Conservation (phyloP, 75 land plant species). For the Pinus taeda region DNA sequence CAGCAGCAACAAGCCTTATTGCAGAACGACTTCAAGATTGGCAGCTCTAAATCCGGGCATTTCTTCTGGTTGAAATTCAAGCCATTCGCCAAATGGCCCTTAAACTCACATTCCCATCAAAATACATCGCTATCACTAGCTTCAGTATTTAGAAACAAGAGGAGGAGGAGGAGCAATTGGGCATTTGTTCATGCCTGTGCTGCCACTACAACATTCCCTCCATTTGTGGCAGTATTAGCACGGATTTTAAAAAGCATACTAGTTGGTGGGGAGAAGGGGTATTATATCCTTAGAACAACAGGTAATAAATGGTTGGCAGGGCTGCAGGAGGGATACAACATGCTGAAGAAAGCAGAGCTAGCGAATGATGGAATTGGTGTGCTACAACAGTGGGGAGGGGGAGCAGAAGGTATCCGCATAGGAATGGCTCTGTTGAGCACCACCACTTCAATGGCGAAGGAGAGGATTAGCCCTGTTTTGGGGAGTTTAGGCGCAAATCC, state of each 20-base stretch:
- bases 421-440: constrained; percentile 71
- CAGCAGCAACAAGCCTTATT: constrained; percentile 1
- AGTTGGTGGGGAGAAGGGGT: background rate
- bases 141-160: background rate
- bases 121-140: background rate
- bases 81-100: background rate
- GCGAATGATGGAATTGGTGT: background rate
- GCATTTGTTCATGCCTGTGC: background rate
- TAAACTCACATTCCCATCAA: background rate
- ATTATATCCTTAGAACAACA: background rate
- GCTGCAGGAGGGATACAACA: background rate
- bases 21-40: background rate
- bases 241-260: background rate
- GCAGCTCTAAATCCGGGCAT: background rate
- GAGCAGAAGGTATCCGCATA: constrained; percentile 24
- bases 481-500: constrained; percentile 67
- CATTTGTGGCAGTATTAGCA: constrained; percentile 9
- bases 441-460: constrained; percentile 60
- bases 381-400: background rate
- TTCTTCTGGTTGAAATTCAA: too few relatives aligned
- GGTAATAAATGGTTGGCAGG: constrained; percentile 1
- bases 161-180: background rate
- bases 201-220: background rate
- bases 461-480: constrained; percentile 69
- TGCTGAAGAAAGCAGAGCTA: background rate